Evolutionary conservation across 1,139 yeast genomes (phyloP).

Genomic region (Debaryomycetaceae sp.): DNA sequence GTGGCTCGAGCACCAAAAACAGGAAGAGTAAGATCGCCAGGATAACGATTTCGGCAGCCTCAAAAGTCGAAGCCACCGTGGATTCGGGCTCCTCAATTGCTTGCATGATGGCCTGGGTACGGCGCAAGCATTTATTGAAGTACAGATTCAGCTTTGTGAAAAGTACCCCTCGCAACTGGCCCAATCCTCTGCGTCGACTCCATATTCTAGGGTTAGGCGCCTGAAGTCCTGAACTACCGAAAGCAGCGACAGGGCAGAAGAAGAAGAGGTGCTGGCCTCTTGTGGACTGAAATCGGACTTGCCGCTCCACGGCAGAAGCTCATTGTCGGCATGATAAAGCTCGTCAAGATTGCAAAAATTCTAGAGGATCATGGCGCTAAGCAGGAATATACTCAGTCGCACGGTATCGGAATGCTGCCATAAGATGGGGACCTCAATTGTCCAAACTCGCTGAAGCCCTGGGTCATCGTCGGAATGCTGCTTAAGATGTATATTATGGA

Average conservation of each 20-base stretch:
- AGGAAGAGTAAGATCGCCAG: constrained; percentile 23
- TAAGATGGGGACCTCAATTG: constrained; percentile 9
- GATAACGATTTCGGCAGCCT: constrained; percentile 20
- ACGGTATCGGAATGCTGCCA: constrained; percentile 20
- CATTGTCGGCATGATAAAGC: constrained; percentile 8
- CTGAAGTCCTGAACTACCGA: no score
- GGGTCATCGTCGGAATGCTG: constrained; percentile 5
- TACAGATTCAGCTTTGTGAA: constrained; percentile 17
- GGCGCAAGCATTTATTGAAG: constrained; percentile 12
- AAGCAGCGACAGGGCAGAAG: no score
- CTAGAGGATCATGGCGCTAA: constrained; percentile 17
- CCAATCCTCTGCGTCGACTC: constrained; percentile 4
- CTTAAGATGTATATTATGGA: constrained; percentile 5
- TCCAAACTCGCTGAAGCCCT: constrained; percentile 5
- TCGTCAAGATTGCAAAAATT: constrained; percentile 14
- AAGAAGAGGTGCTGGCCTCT: not conserved
- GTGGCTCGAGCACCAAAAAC: constrained; percentile 28
- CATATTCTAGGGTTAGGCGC: no score
- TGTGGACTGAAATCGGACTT: constrained; percentile 3
- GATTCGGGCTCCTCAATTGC: constrained; percentile 1
- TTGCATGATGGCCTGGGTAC: constrained; percentile 10
- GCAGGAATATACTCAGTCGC: constrained; percentile 19
- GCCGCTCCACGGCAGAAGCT: not conserved
- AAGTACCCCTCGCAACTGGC: constrained; percentile 5
- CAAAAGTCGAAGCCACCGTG: constrained; percentile 1